Base-by-base conservation (phyloP, 306 rosid genomes). In the Dicorynia guianensis region DNA sequence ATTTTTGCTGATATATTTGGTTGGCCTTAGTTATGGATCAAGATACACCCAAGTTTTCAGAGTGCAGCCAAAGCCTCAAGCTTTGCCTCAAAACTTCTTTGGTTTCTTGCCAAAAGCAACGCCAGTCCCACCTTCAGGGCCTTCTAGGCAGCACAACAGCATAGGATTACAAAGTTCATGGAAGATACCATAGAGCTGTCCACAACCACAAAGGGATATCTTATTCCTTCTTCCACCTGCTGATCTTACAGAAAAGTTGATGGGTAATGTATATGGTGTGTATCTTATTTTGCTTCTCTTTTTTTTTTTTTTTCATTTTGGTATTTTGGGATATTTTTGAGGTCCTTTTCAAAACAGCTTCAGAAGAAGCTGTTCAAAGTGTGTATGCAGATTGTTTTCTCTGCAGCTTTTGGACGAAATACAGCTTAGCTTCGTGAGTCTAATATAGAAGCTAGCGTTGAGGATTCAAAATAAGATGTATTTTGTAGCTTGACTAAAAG, bases 71-170 rank as follows among this genome's bases (percentile, higher is more conserved):
- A 86, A 67, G 71, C 47, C 91, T 53, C 63, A 78, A 55, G 80
- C 14, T 30, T 60, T 67, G 8, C 18, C 72, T 25, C 83, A 46
- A 7, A 80, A 59, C 33, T 74, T 92, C 83, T 65, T 56, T 46
- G 92, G 88, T 6, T 94, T 69, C 71, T 63, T 87, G 67, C 98
- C 97, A 3, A 94, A 87, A 76, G 95, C 83, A 17, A 56, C 47
- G 53, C 89, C 91, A 40, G 71, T 84, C 65, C 93, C 97, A 55
- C 89, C 95, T 58, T 94, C 98, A n/a, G 96, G 89, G 3, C 98
- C 98, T 72, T 94, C 98, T 10, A 90, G 76, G 78, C 39, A 84
- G 80, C 96, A 92, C 88, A 92, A 94, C 58, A 79, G 63, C 75
- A 54, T 92, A 70, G 86, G 89, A 10, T 72, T 89, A 68, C 80